phyloP scores from a whole-genome alignment of 1,139 yeast genomes.

The Suhomyces taliae region DNA sequence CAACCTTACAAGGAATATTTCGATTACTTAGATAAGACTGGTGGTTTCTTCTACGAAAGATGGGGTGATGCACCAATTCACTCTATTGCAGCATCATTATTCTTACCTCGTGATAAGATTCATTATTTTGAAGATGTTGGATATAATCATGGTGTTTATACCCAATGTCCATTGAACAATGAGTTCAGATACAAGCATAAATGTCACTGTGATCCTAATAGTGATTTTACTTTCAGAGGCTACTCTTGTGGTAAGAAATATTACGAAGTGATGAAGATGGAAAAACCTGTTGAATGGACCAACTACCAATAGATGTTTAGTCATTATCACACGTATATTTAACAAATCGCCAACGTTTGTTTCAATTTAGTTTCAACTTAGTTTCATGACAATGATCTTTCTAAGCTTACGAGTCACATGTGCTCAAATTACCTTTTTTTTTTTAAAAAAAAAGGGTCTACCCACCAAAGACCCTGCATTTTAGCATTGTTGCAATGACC shows the following conservation, averaged over 20 bases:
- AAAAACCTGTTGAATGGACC: slow-evolving; percentile 39
- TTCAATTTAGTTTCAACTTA: too few relatives aligned
- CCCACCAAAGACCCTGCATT: too few relatives aligned
- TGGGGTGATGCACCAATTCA: slow-evolving; percentile 98
- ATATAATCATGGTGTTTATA: slow-evolving; percentile 68
- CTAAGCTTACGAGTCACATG: too few relatives aligned
- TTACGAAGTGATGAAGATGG: slow-evolving; percentile 43
- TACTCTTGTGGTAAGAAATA: slow-evolving; percentile 55
- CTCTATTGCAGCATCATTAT: slow-evolving; percentile 75
- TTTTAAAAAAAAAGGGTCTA: too few relatives aligned
- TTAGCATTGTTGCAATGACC: too few relatives aligned
- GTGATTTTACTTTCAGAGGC: slow-evolving; percentile 54
- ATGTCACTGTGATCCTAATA: slow-evolving; percentile 51
- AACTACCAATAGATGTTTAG: background rate
- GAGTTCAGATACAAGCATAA: slow-evolving; percentile 43
- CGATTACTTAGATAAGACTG: slow-evolving; percentile 67
- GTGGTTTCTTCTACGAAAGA: slow-evolving; percentile 90
- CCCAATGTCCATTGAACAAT: slow-evolving; percentile 55
- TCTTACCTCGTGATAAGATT: slow-evolving; percentile 62
- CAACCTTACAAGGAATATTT: slow-evolving; percentile 69
- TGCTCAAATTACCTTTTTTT: too few relatives aligned
- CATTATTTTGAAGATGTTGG: slow-evolving; percentile 85
- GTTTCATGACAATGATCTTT: too few relatives aligned
- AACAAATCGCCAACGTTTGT: background rate
- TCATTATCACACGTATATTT: background rate